phyloP scores from a whole-genome alignment of 2,329 filamentous ascomycete species.

The Sclerotinia sclerotiorum region DNA sequence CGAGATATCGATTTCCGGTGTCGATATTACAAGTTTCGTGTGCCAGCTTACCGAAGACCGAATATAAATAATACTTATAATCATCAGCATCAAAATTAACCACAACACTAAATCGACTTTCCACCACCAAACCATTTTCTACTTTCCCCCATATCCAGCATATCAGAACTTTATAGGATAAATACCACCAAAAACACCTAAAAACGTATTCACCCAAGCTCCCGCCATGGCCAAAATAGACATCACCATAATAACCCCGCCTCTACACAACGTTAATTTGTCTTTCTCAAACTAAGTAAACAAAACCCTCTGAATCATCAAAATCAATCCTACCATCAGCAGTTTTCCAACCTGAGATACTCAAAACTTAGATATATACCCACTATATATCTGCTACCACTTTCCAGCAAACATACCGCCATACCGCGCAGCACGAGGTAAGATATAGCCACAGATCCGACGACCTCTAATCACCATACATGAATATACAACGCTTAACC shows the following conservation, averaged over 20 bases:
- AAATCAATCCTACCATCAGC: conserved; percentile 24
- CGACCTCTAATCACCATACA: conserved; percentile 21
- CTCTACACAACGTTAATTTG: neutral
- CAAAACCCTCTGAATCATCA: conserved; percentile 22
- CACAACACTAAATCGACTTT: neutral
- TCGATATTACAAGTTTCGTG: too few relatives aligned
- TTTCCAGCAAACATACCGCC: conserved; percentile 18
- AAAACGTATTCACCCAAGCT: neutral
- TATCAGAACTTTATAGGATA: too few relatives aligned
- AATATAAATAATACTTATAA: conserved; percentile 20
- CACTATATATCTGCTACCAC: conserved; percentile 18
- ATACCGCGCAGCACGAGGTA: conserved; percentile 18
- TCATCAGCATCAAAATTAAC: neutral
- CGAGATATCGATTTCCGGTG: too few relatives aligned
- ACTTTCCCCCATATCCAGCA: neutral
- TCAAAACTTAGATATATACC: conserved; percentile 18
- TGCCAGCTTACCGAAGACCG: conserved; percentile 16
- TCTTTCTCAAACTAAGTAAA: conserved; percentile 24
- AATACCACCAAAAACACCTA: neutral
- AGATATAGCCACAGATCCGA: conserved; percentile 24
- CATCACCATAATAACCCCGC: conserved; percentile 17
- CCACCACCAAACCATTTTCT: too few relatives aligned
- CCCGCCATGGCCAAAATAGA: neutral
- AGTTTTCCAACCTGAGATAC: conserved; percentile 7
- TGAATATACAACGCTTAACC: neutral